Evolutionary conservation across 129 eudicot species (phyloP).

Genomic region (Artemisia argyi): DNA sequence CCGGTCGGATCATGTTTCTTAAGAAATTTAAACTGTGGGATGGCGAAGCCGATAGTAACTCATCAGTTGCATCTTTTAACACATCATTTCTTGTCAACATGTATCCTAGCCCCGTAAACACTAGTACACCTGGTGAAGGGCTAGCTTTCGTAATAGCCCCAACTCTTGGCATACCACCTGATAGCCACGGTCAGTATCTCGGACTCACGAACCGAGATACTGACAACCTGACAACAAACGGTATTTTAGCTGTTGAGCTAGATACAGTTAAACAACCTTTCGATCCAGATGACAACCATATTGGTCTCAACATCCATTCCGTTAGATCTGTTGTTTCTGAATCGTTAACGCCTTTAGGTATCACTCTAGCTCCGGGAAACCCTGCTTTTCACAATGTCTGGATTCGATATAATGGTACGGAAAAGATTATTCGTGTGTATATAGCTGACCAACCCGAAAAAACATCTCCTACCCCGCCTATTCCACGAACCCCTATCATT

Average conservation of each 20-base stretch:
- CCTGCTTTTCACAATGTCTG: conserved; percentile 55
- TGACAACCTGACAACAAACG: conserved; percentile 43
- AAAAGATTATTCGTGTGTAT: conserved; percentile 48
- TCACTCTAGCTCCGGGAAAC: conserved; percentile 36
- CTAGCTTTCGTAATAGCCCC: conserved; percentile 69
- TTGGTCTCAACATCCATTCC: conserved; percentile 57
- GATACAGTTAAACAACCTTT: conserved; percentile 60
- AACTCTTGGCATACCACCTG: conserved; percentile 16
- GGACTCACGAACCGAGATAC: conserved; percentile 65
- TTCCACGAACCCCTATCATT: conserved; percentile 53
- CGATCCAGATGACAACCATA: conserved; percentile 65
- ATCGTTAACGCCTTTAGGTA: conserved; percentile 24
- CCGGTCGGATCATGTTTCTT: conserved; percentile 52
- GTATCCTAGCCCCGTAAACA: not conserved
- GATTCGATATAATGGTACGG: conserved; percentile 60
- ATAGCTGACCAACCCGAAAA: conserved; percentile 35
- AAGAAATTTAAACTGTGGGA: conserved; percentile 49
- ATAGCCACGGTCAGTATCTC: conserved; percentile 60
- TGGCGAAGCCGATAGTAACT: not conserved
- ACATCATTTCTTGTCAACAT: conserved; percentile 63
- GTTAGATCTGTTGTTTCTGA: conserved; percentile 37
- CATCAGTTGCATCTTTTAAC: conserved; percentile 54
- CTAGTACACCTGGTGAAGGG: conserved; percentile 56
- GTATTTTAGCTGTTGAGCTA: conserved; percentile 69
- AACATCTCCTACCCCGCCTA: conserved; percentile 37